Base-by-base conservation (phyloP, 192 early-diverging fungal species). In the Mortierella claussenii region DNA sequence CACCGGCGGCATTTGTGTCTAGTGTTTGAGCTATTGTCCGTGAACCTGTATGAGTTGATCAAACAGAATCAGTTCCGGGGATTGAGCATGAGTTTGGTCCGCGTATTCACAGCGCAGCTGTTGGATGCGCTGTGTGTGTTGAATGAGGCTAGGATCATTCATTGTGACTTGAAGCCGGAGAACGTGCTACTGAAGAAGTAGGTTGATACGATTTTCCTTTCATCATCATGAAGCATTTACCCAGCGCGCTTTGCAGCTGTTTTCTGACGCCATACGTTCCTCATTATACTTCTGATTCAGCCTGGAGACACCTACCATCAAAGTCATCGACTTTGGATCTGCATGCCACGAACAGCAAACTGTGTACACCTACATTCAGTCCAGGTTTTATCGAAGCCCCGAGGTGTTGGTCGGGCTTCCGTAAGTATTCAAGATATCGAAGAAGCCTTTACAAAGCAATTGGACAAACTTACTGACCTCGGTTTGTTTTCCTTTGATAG, bases 281-380 rank as follows among this genome's bases (percentile, higher is more conserved):
- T 23, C 28, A 7, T n/a, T 55, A 3, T 31, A 31, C 11, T 21
- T 37, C 24, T 37, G 32, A 13, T 21, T 32, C 18, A 94, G 94
- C 54, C 83, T 95, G 61, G 93, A 96, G 69, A 92, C 92, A 42
- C 95, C 97, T 5, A 88, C 89, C 7, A 92, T 99, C 76, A 99
- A 99, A 79, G 93, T 99, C 21, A 99, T 99, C 55, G 97, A 99
- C 84, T 97, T 98, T 86, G 97, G 97, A n/a, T 95, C 93, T 3
- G 96, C 97, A 0, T 98, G 96, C 69, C 91, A 96, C 58, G 96
- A 96, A 73, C 91, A 92, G 66, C 92, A 96, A 68, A 97, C 96
- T 0, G 91, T 93, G 27, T 98, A 98, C 68, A 97, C 96, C 11
- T 99, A 99, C 81, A 99, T 99, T 60, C 96, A 98, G 79, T 98